Evolutionary conservation across 306 rosid species (phyloP).

Genomic region (Datisca glomerata): DNA sequence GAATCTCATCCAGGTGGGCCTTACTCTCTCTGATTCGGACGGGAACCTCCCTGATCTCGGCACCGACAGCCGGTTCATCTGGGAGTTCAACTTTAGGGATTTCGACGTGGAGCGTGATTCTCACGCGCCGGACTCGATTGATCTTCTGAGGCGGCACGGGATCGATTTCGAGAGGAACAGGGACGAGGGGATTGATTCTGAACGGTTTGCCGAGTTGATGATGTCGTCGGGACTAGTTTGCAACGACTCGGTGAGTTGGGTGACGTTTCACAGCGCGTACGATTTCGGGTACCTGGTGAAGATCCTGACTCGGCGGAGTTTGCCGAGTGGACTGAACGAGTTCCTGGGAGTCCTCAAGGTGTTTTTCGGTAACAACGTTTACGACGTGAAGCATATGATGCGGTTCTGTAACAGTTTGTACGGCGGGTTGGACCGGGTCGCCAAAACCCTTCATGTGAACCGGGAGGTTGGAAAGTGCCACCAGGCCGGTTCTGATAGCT

Average conservation of each 20-base stretch:
- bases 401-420: slow-evolving; percentile 39
- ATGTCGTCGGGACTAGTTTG: slow-evolving; percentile 57
- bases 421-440: slow-evolving; percentile 71
- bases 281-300: slow-evolving; percentile 64
- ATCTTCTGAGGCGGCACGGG: slow-evolving; percentile 51
- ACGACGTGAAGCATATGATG: slow-evolving; percentile 68
- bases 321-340: slow-evolving; percentile 29
- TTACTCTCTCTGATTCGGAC: slow-evolving; percentile 49
- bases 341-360: slow-evolving; percentile 24
- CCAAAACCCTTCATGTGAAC: slow-evolving; percentile 36
- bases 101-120: slow-evolving; percentile 37
- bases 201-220: slow-evolving; percentile 33
- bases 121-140: slow-evolving; percentile 49
- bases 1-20: slow-evolving; percentile 63
- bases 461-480: slow-evolving; percentile 78
- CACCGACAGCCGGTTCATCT: slow-evolving; percentile 24
- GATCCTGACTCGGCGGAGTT: slow-evolving; percentile 28
- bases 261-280: slow-evolving; percentile 62
- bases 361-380: slow-evolving; percentile 45
- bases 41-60: slow-evolving; percentile 65
- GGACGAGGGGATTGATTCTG: slow-evolving; percentile 27
- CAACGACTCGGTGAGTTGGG: slow-evolving; percentile 48
- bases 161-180: slow-evolving; percentile 44
- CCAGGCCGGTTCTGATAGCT: slow-evolving; percentile 75
- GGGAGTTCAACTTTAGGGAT: slow-evolving; percentile 74